Base-by-base conservation (phyloP, 1,284 basidiomycete species). In the Marasmius sp. region DNA sequence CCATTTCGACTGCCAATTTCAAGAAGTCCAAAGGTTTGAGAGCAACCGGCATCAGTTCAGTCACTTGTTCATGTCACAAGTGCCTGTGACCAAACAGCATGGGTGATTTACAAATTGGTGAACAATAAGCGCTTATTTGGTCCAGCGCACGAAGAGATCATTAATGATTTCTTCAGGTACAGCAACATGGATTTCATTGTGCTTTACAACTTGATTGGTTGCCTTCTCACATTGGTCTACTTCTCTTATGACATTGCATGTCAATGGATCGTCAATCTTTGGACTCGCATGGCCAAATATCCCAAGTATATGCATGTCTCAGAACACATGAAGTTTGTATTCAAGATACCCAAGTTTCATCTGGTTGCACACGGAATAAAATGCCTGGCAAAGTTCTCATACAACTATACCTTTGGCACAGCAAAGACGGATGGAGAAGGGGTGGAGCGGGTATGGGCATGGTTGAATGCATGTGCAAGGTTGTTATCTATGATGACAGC, bases 401-500 rank as follows among this genome's bases (percentile, higher is more conserved):
- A 63, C 61, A 73, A 74, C 53, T 68, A 65, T 33, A 64, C 65
- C 12, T 49, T 10, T 5, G 34, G 61, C 18, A 68, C 69, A 27
- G 68, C 69, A 1, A 56, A 67, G 11, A 74, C 70, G 6, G 71
- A 73, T 63, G 72, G 72, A 1, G 71, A 75, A 57, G 70, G 63
- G 11, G 63, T 67, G 3, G 72, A 76, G 58, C 64, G 68, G 14
- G 64, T 65, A 4, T 76, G 74, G 75, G 39, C 70, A 2, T 38
- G 61, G 9, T 63, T 65, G 37, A 73, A 76, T 61, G 58, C 61
- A n/a, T n/a, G n/a, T n/a, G n/a, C n/a, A n/a, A n/a, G n/a, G n/a
- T n/a, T n/a, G n/a, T n/a, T n/a, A n/a, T 51, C 61, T 11, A 69
- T 74, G 62, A 77, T 77, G 75, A 69, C 69, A 1, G 72, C 74